Conservation (phyloP, 2,329 filamentous ascomycete species). For the Daldinia sp. region DNA sequence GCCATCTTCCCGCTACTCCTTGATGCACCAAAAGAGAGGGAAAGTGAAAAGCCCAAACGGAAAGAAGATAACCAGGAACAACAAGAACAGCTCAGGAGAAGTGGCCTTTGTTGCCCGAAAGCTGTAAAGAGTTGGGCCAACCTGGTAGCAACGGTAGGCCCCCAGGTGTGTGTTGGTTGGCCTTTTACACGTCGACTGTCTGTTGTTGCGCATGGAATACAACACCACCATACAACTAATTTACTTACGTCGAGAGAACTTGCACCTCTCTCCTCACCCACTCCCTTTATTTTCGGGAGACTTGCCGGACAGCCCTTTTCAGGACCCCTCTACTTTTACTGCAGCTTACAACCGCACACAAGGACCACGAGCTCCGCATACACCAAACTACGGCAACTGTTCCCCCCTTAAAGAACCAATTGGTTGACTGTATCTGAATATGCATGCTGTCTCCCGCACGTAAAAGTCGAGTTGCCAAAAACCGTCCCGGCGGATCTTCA, state of each 20-base stretch:
- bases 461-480: conserved; percentile 51
- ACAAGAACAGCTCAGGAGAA: conserved; percentile 27
- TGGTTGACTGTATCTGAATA: conserved; percentile 55
- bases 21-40: conserved; percentile 36
- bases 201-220: conserved; percentile 42
- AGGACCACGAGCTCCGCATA: conserved; percentile 47
- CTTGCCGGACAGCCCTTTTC: conserved; percentile 44
- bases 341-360: conserved; percentile 49
- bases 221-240: conserved; percentile 41
- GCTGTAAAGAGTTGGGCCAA: conserved; percentile 35
- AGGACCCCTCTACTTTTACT: conserved; percentile 43
- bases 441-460: conserved; percentile 58
- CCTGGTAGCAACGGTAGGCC: conserved; percentile 39
- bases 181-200: conserved; percentile 41
- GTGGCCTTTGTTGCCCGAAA: conserved; percentile 19
- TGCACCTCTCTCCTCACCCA: conserved; percentile 41
- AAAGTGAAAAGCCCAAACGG: conserved; percentile 27
- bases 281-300: conserved; percentile 42
- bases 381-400: conserved; percentile 47
- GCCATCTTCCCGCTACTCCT: conserved; percentile 34
- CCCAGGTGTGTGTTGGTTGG: conserved; percentile 44
- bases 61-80: conserved; percentile 26
- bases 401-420: conserved; percentile 49
- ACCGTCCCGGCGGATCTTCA: conserved; percentile 46
- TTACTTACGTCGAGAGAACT: conserved; percentile 39